Conservation (phyloP, 345 rosid species). For the Anastatica hierochuntica region DNA sequence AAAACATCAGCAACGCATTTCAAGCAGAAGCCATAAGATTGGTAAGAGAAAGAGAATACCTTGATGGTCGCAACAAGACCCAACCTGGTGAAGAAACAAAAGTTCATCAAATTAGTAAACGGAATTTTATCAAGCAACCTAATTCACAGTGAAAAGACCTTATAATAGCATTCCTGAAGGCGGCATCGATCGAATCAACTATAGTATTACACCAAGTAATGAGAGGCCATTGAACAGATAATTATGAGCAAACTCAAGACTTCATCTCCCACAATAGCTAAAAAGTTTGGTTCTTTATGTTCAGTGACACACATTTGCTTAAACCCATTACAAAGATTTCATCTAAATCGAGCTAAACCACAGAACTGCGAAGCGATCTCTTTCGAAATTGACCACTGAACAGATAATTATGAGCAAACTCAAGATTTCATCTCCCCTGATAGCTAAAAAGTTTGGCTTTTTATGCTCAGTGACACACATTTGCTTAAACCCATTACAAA, state of each 20-base stretch:
- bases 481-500: too few relatives aligned
- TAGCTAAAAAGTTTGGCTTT: too few relatives aligned
- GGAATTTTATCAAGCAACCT: constrained; percentile 6
- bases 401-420: too few relatives aligned
- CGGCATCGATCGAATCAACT: neutral
- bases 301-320: neutral
- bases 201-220: neutral
- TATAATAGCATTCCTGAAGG: too few relatives aligned
- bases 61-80: constrained; percentile 95
- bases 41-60: constrained; percentile 35
- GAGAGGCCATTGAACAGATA: too few relatives aligned
- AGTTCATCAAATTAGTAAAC: neutral
- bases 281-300: neutral
- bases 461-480: too few relatives aligned
- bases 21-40: neutral
- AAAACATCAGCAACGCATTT: neutral
- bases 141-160: neutral
- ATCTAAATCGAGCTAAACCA: neutral
- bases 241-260: neutral
- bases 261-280: neutral
- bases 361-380: too few relatives aligned
- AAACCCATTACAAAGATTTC: neutral
- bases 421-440: too few relatives aligned
- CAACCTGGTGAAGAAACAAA: constrained; percentile 65
- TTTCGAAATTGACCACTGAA: too few relatives aligned